These are phyloP conservation scores for Quercus mongolica DNA, from an alignment of 306 rosid genomes.

Conservation along the genomic window DNA sequence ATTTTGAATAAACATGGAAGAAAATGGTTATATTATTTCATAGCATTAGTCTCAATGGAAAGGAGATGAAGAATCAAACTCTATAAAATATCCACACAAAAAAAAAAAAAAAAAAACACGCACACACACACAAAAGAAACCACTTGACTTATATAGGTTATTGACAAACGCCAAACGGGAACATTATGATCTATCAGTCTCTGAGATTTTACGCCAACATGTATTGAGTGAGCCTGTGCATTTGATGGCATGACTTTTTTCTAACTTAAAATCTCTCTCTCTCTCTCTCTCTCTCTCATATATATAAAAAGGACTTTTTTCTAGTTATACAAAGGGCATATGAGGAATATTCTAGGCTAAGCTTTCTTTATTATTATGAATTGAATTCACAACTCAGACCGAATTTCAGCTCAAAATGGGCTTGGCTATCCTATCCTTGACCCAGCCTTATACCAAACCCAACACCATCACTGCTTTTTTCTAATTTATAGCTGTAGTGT, in stretches of 20 bases:
- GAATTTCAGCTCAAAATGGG: background rate
- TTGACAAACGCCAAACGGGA: background rate
- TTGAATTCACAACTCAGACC: background rate
- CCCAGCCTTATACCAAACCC: background rate
- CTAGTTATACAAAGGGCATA: background rate
- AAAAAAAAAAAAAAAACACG: too few relatives aligned
- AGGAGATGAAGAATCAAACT: too few relatives aligned
- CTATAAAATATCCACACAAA: too few relatives aligned
- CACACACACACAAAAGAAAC: too few relatives aligned
- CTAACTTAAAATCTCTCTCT: background rate
- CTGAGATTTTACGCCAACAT: background rate
- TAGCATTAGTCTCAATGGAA: too few relatives aligned
- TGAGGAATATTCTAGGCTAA: background rate
- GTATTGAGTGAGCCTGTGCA: background rate
- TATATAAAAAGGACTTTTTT: too few relatives aligned
- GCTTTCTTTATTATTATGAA: background rate
- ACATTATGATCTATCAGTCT: background rate
- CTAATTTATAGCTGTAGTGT: too few relatives aligned
- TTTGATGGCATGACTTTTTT: background rate
- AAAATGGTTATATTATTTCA: too few relatives aligned
- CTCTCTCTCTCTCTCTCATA: too few relatives aligned
- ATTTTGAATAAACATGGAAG: too few relatives aligned
- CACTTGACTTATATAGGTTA: too few relatives aligned
- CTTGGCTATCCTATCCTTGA: background rate
- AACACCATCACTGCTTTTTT: background rate